Evolutionary conservation across 768 basidiomycete species (phyloP).

Genomic region (Hygrophorus russula): DNA sequence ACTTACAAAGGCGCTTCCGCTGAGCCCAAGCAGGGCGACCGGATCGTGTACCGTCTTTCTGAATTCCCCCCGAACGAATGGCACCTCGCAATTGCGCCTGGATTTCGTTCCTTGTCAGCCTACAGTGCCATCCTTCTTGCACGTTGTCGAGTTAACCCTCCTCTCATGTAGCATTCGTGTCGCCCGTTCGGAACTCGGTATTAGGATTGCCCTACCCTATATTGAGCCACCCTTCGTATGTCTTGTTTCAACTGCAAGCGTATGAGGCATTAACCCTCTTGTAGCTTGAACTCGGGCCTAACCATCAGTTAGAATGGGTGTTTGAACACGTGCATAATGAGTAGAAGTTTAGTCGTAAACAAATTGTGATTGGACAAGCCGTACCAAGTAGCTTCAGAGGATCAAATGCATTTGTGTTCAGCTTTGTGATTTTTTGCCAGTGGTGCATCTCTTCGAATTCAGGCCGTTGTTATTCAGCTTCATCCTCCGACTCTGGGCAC

Average conservation of each 20-base stretch:
- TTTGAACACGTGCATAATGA: background rate
- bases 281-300: slow-evolving; percentile 3
- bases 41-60: no score
- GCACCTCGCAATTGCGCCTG: slow-evolving; percentile 7
- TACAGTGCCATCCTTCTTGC: background rate
- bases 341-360: slow-evolving; percentile 1
- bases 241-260: slow-evolving; percentile 1
- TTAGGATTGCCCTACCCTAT: background rate
- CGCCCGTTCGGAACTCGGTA: no score
- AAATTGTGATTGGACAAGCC: background rate
- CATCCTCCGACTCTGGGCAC: no score
- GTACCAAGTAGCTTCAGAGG: background rate
- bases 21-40: slow-evolving; percentile 7
- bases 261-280: slow-evolving; percentile 1
- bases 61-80: no score
- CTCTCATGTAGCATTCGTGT: no score
- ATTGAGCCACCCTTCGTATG: slow-evolving; percentile 1
- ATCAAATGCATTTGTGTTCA: no score
- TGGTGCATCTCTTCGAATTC: no score
- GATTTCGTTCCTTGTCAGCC: slow-evolving; percentile 7
- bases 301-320: background rate
- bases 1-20: slow-evolving; percentile 5
- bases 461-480: no score
- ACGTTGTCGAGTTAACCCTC: no score
- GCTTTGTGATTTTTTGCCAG: slow-evolving; percentile 2